Base-by-base conservation (phyloP, 2,329 filamentous ascomycete species). In the Colletotrichum agaves region DNA sequence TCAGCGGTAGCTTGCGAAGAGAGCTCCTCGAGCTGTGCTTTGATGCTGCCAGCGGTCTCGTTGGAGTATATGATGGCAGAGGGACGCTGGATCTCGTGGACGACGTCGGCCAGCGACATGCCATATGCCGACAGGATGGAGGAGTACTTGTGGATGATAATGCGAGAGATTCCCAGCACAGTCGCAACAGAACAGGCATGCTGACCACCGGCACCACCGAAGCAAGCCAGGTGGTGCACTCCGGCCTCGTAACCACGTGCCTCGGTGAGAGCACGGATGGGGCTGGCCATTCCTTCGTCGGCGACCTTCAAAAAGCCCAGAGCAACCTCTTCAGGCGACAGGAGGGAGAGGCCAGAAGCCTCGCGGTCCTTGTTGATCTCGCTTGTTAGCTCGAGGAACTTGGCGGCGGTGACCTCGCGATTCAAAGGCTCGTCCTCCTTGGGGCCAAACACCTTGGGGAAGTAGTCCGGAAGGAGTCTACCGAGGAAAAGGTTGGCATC, bases 401-500 rank as follows among this genome's bases (percentile, higher is more conserved):
- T 80, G 56, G 74, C 64, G n/a, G 73, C 75, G 5, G 78, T 77
- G 13, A 81, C 75, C 7, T 82, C 82, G 2, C 75, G 72, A 49
- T 83, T 83, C 13, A 86, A 73, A 0, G 81, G 72, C 73, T 89
- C 82, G 53, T 92, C 83, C 74, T 91, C 90, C 55, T 89, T 87
- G 71, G 88, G 87, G 13, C 90, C 90, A 56, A 92, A 92, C 66
- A 93, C 92, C 71, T 90, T 90, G 0, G 90, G 90, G 72, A 92
- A 93, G 75, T 90, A 91, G 59, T 91, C 88, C 0, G 90, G 81
- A 41, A 78, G 73, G 43, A 80, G 77, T 39, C 90, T 82, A 2
- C 91, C 90, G 1, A 93, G 85, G 71, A 90, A 88, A 2, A 92
- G 76, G 71, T 92, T 93, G 0, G 90, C 90, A 74, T 93, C 90